Conservation (phyloP, 768 basidiomycete species). For the Suillus subalutaceus region DNA sequence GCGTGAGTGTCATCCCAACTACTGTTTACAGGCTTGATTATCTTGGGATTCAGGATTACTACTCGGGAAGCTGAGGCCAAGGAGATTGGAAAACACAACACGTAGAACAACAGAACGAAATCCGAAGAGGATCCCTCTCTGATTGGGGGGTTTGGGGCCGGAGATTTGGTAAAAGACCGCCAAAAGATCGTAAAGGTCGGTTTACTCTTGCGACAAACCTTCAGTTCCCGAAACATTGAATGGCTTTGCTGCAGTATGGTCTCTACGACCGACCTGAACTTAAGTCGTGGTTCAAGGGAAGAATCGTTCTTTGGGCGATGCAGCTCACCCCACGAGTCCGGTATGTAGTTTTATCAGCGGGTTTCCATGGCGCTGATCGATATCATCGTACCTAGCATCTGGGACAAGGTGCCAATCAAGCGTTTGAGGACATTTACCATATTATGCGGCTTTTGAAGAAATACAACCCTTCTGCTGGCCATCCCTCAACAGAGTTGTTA, state of each 20-base stretch:
- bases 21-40: not conserved
- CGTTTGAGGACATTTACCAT: slow-evolving; percentile 44
- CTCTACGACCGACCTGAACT: slow-evolving; percentile 47
- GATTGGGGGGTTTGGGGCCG: slow-evolving; percentile 22
- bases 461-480: slow-evolving; percentile 31
- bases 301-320: slow-evolving; percentile 48
- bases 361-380: not conserved
- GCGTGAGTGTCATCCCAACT: slow-evolving; percentile 31
- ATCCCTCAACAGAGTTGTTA: slow-evolving; percentile 33
- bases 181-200: slow-evolving; percentile 21
- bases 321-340: slow-evolving; percentile 49
- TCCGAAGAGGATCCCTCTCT: slow-evolving; percentile 21
- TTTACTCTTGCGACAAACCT: slow-evolving; percentile 3
- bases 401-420: slow-evolving; percentile 50
- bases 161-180: slow-evolving; percentile 19
- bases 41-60: slow-evolving; percentile 5
- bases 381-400: slow-evolving; percentile 36
- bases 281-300: slow-evolving; percentile 42
- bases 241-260: slow-evolving; percentile 36
- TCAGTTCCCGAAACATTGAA: slow-evolving; percentile 5
- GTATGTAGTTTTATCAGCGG: slow-evolving; percentile 28
- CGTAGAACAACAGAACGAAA: slow-evolving; percentile 23
- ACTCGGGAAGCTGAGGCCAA: slow-evolving; percentile 37
- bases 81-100: slow-evolving; percentile 47
- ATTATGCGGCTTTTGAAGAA: slow-evolving; percentile 36